A percentile compares a stretch with the other conserved stretches of the same genome.
phyloP scores from a whole-genome alignment of 2,329 filamentous ascomycete species.

The Arthroderma sp. region DNA sequence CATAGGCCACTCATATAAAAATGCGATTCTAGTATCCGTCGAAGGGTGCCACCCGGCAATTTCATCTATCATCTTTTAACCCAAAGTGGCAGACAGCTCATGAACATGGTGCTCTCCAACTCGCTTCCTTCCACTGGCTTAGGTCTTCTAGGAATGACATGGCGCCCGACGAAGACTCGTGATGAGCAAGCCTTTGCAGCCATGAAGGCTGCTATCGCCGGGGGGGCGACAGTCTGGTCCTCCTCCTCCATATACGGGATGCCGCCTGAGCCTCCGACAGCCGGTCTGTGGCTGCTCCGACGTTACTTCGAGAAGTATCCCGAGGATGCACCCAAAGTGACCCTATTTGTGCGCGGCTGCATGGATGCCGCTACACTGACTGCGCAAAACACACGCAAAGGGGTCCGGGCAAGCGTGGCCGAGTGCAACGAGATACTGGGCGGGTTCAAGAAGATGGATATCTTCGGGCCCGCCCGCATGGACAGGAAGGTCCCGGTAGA shows the following conservation, averaged over 20 bases:
- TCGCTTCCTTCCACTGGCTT: background rate
- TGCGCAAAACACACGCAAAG: conserved; percentile 38
- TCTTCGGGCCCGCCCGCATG: conserved; percentile 43
- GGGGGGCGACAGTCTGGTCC: conserved; percentile 21
- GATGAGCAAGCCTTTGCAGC: conserved; percentile 28
- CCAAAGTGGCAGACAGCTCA: too few species aligned
- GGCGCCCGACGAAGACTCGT: conserved; percentile 8
- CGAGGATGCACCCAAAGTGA: conserved; percentile 17
- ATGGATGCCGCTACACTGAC: conserved; percentile 14
- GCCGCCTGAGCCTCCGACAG: conserved; percentile 15
- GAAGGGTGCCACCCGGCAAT: too few species aligned
- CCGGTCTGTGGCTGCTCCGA: conserved; percentile 15
- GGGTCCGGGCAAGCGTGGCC: conserved; percentile 41
- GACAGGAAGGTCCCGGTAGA: conserved; percentile 38
- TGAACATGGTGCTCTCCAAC: background rate
- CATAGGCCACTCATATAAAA: too few species aligned
- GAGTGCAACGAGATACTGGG: conserved; percentile 36
- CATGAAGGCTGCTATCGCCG: conserved; percentile 38
- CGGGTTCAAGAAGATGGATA: conserved; percentile 42
- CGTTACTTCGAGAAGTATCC: conserved; percentile 18
- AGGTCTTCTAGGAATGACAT: conserved; percentile 16
- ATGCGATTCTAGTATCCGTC: too few species aligned
- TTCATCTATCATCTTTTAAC: too few species aligned
- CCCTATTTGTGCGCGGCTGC: conserved; percentile 18
- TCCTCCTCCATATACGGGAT: conserved; percentile 23